Base-by-base conservation (phyloP, 352 stramenopile genomes). In the Phytopythium helicoides region DNA sequence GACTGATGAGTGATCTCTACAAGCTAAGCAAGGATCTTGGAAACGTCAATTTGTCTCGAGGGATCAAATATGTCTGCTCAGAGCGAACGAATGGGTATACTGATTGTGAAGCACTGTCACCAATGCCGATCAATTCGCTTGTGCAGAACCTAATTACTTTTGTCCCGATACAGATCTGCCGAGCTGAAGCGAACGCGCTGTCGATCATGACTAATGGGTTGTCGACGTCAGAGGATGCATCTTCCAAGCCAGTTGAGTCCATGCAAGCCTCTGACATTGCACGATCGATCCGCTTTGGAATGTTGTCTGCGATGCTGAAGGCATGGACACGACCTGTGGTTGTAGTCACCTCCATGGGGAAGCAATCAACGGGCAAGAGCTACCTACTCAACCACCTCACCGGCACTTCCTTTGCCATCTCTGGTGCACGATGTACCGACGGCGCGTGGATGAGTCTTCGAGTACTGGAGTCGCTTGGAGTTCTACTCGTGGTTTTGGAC, bases 321-420 rank as follows among this genome's bases (percentile, higher is more conserved):
- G 61, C 64, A 2, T 77, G 64, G 68, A 47, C 35, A 41, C 54
- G 64, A 14, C 46, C 47, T 0, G 71, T 62, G 12, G 33, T 59
- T 0, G 64, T 73, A 1, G 52, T 70, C 14, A 74, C 61, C 0
- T 77, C 68, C 0, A 74, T 77, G 68, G 64, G 68, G 10, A 77
- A 77, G n/a, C 81, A 92, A 37, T 92, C 78, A 0, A 92, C 76
- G 0, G 78, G 81, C 7, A 89, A 89, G 40, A 89, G 73, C 38
- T 92, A 92, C 46, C 76, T 89, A 12, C 47, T 90, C 3, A 92
- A 89, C 44, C 78, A 89, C 35, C 49, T 91, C 16, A 66, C 77
- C 1, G 77, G 81, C 0, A 79, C 71, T 5, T 86, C 77, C 8
- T 31, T 41, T 38, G 40, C 21, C 6, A 33, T 73, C 33, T 40